A percentile compares a stretch with the other conserved stretches of the same genome.
phyloP scores from a whole-genome alignment of 2,329 filamentous ascomycete species.

The Venturia effusa region DNA sequence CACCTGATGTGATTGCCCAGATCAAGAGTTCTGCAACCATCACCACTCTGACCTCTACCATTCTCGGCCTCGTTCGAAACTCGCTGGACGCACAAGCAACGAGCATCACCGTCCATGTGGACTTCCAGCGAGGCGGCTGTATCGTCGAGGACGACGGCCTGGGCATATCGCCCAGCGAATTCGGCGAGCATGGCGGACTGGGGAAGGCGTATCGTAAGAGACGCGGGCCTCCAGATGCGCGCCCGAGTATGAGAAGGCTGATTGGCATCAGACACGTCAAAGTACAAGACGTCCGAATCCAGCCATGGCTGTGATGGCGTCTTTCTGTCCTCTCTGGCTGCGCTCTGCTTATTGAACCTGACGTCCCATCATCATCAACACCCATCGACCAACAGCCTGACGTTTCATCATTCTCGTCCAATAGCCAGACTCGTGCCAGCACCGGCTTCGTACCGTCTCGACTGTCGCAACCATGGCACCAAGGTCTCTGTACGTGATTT shows the following conservation, averaged over 20 bases:
- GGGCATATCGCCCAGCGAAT: slow-evolving; percentile 67
- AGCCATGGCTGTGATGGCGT: slow-evolving; percentile 58
- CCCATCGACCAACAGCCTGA: slow-evolving; percentile 52
- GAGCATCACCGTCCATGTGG: slow-evolving; percentile 58
- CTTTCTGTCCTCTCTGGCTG: slow-evolving; percentile 68
- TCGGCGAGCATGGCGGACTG: slow-evolving; percentile 57
- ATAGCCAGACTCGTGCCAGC: slow-evolving; percentile 55
- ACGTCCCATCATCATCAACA: slow-evolving; percentile 57
- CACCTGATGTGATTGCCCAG: slow-evolving; percentile 59
- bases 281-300: slow-evolving; percentile 29
- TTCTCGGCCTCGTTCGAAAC: slow-evolving; percentile 68
- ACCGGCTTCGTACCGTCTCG: slow-evolving; percentile 45
- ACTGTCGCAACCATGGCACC: slow-evolving; percentile 56
- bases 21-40: slow-evolving; percentile 80
- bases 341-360: slow-evolving; percentile 66
- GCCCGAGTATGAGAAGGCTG: slow-evolving; percentile 4
- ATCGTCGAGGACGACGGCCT: slow-evolving; percentile 72
- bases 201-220: slow-evolving; percentile 60
- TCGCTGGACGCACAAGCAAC: slow-evolving; percentile 68
- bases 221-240: no score
- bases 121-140: slow-evolving; percentile 67
- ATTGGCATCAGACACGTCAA: slow-evolving; percentile 61
- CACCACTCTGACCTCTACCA: slow-evolving; percentile 59
- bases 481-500: slow-evolving; percentile 65
- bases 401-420: slow-evolving; percentile 57